These are phyloP conservation scores for Ophiostoma sp. DNA, from an alignment of 2,329 filamentous ascomycete genomes.

Conservation along the genomic window DNA sequence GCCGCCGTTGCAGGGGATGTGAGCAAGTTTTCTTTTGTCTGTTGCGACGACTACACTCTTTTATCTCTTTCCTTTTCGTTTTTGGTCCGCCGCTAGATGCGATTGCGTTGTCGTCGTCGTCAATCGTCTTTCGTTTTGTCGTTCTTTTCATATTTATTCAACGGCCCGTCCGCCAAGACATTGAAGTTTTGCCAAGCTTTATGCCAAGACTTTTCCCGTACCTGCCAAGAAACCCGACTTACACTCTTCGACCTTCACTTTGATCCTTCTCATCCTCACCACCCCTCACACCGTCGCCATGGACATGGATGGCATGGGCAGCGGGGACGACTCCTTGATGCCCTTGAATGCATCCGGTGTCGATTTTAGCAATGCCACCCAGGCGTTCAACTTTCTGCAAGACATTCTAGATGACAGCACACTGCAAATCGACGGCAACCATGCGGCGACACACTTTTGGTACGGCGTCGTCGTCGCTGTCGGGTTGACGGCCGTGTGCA, in stretches of 20 bases:
- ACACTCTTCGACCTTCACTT: neutral
- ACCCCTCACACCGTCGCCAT: neutral
- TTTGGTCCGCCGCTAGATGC: neutral
- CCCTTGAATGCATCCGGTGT: neutral
- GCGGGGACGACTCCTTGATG: neutral
- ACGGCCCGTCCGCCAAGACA: constrained; percentile 4
- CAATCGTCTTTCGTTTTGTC: neutral
- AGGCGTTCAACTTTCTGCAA: neutral
- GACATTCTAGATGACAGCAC: neutral
- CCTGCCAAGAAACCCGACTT: neutral
- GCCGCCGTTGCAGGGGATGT: neutral
- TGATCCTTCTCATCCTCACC: neutral
- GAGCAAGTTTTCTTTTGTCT: neutral
- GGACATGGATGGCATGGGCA: neutral
- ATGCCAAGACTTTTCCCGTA: neutral
- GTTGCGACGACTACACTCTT: neutral
- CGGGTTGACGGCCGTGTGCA: neutral
- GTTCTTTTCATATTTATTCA: neutral
- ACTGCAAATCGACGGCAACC: neutral
- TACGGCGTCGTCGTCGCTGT: neutral
- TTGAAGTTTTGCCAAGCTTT: neutral
- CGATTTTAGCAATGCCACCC: neutral
- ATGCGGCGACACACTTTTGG: neutral
- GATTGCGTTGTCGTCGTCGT: neutral
- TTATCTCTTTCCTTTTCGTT: neutral